Percentiles rank a stretch among this genome's conserved stretches.
phyloP scores from a whole-genome alignment of 164 flowering plant species.

The Liquidambar formosana region DNA sequence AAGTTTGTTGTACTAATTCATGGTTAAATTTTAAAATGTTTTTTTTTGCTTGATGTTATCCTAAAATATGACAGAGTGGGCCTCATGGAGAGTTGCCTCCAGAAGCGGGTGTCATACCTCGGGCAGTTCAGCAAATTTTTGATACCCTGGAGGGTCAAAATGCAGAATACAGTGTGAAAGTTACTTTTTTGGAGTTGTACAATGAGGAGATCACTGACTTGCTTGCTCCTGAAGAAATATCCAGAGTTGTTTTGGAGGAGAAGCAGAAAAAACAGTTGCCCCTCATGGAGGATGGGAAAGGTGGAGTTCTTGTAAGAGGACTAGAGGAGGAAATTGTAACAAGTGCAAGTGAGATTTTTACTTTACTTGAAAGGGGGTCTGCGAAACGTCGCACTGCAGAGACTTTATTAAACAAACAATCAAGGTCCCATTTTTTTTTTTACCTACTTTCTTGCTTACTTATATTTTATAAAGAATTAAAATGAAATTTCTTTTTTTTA shows the following conservation, averaged over 20 bases:
- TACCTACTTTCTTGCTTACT: neutral
- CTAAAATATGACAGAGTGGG: slow-evolving; percentile 55
- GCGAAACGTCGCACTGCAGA: slow-evolving; percentile 97
- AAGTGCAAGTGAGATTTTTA: slow-evolving; percentile 85
- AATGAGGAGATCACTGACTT: slow-evolving; percentile 97
- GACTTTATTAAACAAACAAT: slow-evolving; percentile 88
- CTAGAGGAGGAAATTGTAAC: slow-evolving; percentile 95
- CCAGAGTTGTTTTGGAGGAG: slow-evolving; percentile 66
- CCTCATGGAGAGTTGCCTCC: slow-evolving; percentile 79
- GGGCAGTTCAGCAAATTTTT: slow-evolving; percentile 94
- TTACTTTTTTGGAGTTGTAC: slow-evolving; percentile 90
- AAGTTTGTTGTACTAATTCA: too few species aligned
- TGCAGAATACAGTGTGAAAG: slow-evolving; percentile 97
- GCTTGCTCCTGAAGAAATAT: slow-evolving; percentile 84
- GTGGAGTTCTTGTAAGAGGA: slow-evolving; percentile 95
- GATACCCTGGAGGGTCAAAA: slow-evolving; percentile 90
- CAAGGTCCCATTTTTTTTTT: slow-evolving; percentile 60
- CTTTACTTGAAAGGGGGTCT: slow-evolving; percentile 89
- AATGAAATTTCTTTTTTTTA: neutral
- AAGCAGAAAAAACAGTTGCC: slow-evolving; percentile 81
- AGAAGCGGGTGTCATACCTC: slow-evolving; percentile 95
- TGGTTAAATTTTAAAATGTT: neutral
- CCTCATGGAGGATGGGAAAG: slow-evolving; percentile 98
- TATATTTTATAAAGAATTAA: neutral
- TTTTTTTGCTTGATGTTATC: neutral